A percentile compares a stretch with the other conserved stretches of the same genome.
phyloP scores from a whole-genome alignment of 352 stramenopile genomes.

The Blastocystis sp. region DNA sequence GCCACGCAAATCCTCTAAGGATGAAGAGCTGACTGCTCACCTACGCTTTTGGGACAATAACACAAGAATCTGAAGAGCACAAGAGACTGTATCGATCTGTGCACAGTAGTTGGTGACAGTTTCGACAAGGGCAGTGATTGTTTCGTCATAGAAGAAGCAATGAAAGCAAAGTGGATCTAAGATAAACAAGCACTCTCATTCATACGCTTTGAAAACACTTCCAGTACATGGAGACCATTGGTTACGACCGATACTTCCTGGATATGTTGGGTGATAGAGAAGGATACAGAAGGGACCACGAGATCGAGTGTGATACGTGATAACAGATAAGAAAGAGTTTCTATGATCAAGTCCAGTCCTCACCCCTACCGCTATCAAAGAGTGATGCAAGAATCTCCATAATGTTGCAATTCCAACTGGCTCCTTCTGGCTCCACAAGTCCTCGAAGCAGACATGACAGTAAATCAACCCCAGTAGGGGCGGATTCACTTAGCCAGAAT shows the following conservation, averaged over 20 bases:
- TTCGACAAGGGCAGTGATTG: background rate
- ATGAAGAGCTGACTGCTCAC: background rate
- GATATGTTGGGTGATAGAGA: background rate
- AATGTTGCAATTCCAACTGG: background rate
- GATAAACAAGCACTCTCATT: background rate
- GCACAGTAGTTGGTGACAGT: background rate
- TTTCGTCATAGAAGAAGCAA: conserved; percentile 27
- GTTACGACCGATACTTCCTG: background rate
- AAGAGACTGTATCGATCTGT: background rate
- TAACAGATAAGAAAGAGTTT: background rate
- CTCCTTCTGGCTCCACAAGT: background rate
- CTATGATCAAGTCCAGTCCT: background rate
- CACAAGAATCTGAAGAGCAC: background rate
- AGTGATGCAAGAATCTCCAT: background rate
- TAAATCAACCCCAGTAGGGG: background rate
- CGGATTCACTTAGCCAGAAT: background rate
- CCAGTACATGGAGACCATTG: background rate
- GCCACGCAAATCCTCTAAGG: background rate
- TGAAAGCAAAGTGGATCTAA: background rate
- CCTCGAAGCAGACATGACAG: background rate
- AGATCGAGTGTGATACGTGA: background rate
- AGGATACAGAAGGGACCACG: background rate
- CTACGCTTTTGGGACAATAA: background rate
- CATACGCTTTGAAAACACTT: background rate
- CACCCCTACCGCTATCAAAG: background rate